These are phyloP conservation scores for Geotrichum reessii DNA, from an alignment of 1,139 yeast species.

Conservation along the genomic window DNA sequence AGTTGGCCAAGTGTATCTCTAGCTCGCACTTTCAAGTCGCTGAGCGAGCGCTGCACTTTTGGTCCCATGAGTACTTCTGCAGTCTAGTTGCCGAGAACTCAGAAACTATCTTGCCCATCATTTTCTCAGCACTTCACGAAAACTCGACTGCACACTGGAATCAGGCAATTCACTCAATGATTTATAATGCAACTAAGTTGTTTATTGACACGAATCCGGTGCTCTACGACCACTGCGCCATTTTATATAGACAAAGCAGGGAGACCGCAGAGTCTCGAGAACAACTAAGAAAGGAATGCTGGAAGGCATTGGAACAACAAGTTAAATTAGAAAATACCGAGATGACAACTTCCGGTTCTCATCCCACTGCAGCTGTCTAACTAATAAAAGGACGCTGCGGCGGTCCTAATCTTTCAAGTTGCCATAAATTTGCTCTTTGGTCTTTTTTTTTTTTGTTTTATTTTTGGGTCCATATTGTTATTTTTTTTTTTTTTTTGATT, in stretches of 20 bases:
- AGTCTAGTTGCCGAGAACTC: conserved; percentile 85
- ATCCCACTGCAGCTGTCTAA: neutral
- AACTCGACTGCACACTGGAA: conserved; percentile 71
- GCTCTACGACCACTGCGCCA: conserved; percentile 85
- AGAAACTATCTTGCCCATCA: conserved; percentile 86
- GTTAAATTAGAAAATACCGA: conserved; percentile 30
- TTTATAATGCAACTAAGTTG: conserved; percentile 83
- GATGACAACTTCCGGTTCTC: neutral
- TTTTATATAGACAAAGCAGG: conserved; percentile 70
- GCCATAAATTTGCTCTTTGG: neutral
- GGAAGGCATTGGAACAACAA: conserved; percentile 67
- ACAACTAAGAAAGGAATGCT: conserved; percentile 56
- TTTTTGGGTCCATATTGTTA: too few species aligned
- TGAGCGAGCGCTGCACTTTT: conserved; percentile 88
- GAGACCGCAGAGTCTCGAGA: conserved; percentile 62
- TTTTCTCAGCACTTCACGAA: conserved; percentile 86
- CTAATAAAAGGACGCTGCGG: neutral
- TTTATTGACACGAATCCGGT: conserved; percentile 95
- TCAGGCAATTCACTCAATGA: conserved; percentile 84
- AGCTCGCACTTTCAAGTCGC: conserved; percentile 97
- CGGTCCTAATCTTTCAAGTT: neutral
- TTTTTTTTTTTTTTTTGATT: neutral
- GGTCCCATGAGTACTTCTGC: conserved; percentile 92
- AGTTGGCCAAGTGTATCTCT: conserved; percentile 87
- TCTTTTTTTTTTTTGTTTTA: neutral